phyloP scores from a whole-genome alignment of 768 basidiomycete species.

The Fomitopsis serialis region DNA sequence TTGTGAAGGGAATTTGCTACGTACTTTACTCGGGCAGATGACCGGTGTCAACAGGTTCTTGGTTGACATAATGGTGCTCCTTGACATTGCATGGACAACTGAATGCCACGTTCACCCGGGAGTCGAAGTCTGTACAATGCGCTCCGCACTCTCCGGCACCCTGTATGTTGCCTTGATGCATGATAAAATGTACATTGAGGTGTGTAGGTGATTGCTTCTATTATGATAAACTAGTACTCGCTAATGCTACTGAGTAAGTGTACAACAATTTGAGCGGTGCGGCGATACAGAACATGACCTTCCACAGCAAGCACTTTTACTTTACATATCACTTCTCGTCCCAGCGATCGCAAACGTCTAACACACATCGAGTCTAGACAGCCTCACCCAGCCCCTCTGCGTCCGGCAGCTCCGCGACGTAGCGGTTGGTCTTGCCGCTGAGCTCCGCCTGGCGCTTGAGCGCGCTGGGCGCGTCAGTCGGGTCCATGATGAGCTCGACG shows the following conservation, averaged over 20 bases:
- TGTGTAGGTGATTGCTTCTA: not conserved
- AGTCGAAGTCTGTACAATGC: too few species aligned
- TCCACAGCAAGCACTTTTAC: not conserved
- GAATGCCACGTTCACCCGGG: too few species aligned
- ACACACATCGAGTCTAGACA: not conserved
- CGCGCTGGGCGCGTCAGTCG: conserved; percentile 63
- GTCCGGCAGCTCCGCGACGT: conserved; percentile 17
- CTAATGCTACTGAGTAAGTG: not conserved
- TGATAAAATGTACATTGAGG: too few species aligned
- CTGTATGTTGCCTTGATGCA: too few species aligned
- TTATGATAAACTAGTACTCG: not conserved
- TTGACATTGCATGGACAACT: too few species aligned
- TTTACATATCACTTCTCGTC: not conserved
- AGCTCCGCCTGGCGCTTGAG: conserved; percentile 53
- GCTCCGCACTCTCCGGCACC: too few species aligned
- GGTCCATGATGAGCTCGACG: conserved; percentile 76
- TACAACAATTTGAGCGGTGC: not conserved
- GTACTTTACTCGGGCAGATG: too few species aligned
- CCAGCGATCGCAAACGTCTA: too few species aligned
- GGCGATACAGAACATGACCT: not conserved
- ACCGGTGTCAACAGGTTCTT: too few species aligned
- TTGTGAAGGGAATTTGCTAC: too few species aligned
- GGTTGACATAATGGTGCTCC: too few species aligned
- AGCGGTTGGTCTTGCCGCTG: conserved; percentile 45
- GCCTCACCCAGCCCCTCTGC: not conserved